Conservation (phyloP, 2,329 filamentous ascomycete genomes). For the Fusarium sp. region DNA sequence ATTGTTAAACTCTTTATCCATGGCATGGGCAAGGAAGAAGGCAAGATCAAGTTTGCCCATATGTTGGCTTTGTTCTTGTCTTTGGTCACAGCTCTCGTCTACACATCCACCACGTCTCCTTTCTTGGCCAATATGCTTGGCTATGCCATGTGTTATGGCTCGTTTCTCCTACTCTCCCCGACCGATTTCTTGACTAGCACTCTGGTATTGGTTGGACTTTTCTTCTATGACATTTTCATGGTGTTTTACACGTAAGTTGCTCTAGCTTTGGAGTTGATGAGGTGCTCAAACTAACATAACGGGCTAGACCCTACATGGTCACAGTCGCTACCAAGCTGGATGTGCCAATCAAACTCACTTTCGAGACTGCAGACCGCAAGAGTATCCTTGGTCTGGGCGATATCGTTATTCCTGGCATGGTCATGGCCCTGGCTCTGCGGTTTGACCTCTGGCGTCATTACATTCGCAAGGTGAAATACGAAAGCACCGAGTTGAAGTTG, state of each 20-base stretch:
- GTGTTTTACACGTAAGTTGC: constrained; percentile 77
- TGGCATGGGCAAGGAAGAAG: constrained; percentile 56
- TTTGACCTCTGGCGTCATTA: constrained; percentile 92
- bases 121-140: constrained; percentile 84
- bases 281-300: constrained; percentile 31
- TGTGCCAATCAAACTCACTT: constrained; percentile 90
- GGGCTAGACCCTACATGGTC: constrained; percentile 75
- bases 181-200: constrained; percentile 86
- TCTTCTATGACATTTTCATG: constrained; percentile 95
- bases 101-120: constrained; percentile 68
- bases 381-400: constrained; percentile 95
- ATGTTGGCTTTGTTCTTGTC: constrained; percentile 64
- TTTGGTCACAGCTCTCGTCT: constrained; percentile 63
- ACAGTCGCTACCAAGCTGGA: constrained; percentile 89
- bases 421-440: constrained; percentile 86
- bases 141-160: constrained; percentile 84
- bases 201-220: constrained; percentile 77
- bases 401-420: constrained; percentile 89
- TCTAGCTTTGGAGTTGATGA: not conserved
- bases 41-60: constrained; percentile 63
- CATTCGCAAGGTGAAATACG: constrained; percentile 66
- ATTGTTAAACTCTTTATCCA: constrained; percentile 59
- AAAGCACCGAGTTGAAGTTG: constrained; percentile 47
- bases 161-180: constrained; percentile 83
- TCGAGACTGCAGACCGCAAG: constrained; percentile 68